Conservation (phyloP, 176 grass and related monocot species). For the Juncus effusus region DNA sequence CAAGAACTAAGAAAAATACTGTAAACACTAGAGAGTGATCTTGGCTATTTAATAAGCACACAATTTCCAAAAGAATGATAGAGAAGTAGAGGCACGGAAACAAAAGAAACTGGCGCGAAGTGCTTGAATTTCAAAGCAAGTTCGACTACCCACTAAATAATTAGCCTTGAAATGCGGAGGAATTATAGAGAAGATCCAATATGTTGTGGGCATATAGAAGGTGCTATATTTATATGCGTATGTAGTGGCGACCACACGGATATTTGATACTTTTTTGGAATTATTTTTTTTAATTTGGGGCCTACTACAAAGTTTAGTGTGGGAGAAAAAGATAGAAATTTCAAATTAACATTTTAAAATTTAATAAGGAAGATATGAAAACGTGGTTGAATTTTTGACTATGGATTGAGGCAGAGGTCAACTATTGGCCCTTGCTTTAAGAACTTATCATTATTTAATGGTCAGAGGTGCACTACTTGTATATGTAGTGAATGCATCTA, state of each 20-base stretch:
- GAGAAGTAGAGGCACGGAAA: slow-evolving; percentile 6
- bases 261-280: too few species aligned
- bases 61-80: neutral
- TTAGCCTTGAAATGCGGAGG: slow-evolving; percentile 17
- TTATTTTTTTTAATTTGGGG: neutral
- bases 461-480: slow-evolving; percentile 1
- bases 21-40: neutral
- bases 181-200: slow-evolving; percentile 1
- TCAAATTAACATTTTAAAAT: neutral
- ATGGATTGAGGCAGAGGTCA: neutral
- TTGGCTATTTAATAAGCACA: neutral
- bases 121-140: slow-evolving; percentile 11
- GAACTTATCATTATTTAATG: neutral
- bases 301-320: slow-evolving; percentile 11
- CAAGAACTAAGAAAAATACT: neutral
- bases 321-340: neutral
- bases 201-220: neutral
- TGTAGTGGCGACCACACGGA: neutral
- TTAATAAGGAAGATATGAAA: slow-evolving; percentile 20
- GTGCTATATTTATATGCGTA: neutral
- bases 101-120: neutral
- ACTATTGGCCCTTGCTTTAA: neutral
- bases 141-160: neutral
- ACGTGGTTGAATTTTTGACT: slow-evolving; percentile 23
- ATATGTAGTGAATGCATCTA: neutral